Conservation (phyloP, 371 early-diverging fungal species). For the Amoeboradix gromovi region DNA sequence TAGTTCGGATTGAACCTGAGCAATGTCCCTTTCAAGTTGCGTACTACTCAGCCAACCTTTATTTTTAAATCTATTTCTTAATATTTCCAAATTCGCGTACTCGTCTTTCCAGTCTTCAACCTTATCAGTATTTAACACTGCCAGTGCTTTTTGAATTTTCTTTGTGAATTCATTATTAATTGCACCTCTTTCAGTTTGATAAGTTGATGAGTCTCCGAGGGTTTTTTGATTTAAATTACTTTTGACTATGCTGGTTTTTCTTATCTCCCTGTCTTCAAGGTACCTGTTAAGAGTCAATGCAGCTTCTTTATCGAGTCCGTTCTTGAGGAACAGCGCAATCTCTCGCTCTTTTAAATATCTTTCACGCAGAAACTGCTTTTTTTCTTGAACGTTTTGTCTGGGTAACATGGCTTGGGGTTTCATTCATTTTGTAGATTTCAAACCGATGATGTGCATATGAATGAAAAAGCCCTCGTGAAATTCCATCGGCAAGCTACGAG, state of each 20-base stretch:
- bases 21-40: background rate
- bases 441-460: too few relatives aligned
- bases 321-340: background rate
- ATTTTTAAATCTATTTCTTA: background rate
- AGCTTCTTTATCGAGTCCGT: background rate
- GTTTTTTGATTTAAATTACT: background rate
- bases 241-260: background rate
- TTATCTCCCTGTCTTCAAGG: background rate
- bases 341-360: background rate
- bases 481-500: too few relatives aligned
- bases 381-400: background rate
- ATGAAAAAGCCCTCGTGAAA: too few relatives aligned
- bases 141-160: background rate
- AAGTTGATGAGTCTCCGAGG: background rate
- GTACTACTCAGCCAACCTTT: background rate
- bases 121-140: background rate
- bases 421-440: background rate
- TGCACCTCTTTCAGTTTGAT: background rate
- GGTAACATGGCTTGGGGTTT: background rate
- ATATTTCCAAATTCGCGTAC: background rate
- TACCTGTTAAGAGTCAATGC: background rate
- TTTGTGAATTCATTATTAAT: background rate
- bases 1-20: background rate
- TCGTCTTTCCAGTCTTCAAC: background rate
- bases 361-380: background rate